Conservation (phyloP, 1,139 yeast species). For the Hanseniaspora sp. region DNA sequence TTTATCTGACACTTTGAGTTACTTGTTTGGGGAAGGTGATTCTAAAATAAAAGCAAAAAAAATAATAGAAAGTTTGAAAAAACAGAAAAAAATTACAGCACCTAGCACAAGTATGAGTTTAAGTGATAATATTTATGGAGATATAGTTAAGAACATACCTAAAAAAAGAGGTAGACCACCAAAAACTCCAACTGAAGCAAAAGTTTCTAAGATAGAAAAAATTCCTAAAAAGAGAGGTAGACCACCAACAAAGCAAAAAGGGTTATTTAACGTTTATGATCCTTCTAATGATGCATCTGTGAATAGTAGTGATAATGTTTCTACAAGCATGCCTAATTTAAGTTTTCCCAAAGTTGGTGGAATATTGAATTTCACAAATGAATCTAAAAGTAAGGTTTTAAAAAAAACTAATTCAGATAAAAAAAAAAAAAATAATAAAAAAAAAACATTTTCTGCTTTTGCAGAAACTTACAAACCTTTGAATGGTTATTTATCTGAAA, state of each 20-base stretch:
- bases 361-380: neutral
- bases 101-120: neutral
- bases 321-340: no score
- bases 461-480: constrained; percentile 14
- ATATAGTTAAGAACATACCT: neutral
- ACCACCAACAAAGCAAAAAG: constrained; percentile 4
- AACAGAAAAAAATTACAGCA: neutral
- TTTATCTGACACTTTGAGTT: constrained; percentile 8
- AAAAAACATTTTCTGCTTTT: constrained; percentile 11
- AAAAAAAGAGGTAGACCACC: constrained; percentile 12
- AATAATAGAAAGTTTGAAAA: constrained; percentile 10
- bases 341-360: neutral
- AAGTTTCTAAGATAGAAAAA: neutral
- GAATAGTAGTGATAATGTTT: neutral
- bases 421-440: neutral
- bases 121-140: neutral
- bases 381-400: neutral
- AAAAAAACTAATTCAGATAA: neutral
- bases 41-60: constrained; percentile 11
- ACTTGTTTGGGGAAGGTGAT: constrained; percentile 12
- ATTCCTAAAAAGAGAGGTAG: constrained; percentile 5
- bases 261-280: neutral
- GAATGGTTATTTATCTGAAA: neutral
- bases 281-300: neutral
- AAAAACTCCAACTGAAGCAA: neutral